Conservation (phyloP, 257 asterid genomes). For the Linaria vulgaris region DNA sequence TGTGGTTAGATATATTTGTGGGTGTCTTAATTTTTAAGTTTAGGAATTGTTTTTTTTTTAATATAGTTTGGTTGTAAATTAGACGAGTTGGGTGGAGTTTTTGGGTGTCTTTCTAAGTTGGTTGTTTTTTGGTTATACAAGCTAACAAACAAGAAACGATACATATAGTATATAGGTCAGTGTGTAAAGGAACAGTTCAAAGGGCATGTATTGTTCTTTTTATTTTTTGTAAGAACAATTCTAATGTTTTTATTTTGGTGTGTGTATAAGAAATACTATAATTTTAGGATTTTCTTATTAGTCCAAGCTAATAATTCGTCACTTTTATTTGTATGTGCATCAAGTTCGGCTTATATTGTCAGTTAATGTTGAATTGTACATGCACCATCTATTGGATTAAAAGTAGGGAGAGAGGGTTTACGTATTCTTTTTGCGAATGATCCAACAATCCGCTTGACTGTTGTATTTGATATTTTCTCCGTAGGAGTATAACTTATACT, state of each 20-base stretch:
- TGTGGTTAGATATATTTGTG: constrained; percentile 6
- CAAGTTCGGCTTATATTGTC: neutral
- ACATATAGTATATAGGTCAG: constrained; percentile 13
- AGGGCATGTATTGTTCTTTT: neutral
- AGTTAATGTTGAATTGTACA: no score
- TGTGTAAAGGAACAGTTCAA: constrained; percentile 24
- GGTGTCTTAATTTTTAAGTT: neutral
- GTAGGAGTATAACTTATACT: no score
- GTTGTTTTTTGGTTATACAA: constrained; percentile 14
- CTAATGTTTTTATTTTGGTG: neutral
- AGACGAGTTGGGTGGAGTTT: constrained; percentile 10
- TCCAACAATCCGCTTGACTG: no score
- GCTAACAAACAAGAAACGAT: constrained; percentile 4
- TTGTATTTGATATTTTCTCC: no score
- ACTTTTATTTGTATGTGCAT: neutral
- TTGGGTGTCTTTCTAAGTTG: neutral
- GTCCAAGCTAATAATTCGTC: no score
- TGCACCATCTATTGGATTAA: no score
- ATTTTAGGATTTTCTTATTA: neutral
- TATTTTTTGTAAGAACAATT: no score
- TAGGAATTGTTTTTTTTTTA: neutral
- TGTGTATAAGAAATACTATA: constrained; percentile 12
- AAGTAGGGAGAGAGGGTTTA: no score
- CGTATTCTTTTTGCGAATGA: no score
- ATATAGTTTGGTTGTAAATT: neutral